Percentiles rank a stretch among this genome's conserved stretches.
These are phyloP conservation scores for Fusarium sp. DNA, from an alignment of 2,329 filamentous ascomycete species.

Conservation along the genomic window DNA sequence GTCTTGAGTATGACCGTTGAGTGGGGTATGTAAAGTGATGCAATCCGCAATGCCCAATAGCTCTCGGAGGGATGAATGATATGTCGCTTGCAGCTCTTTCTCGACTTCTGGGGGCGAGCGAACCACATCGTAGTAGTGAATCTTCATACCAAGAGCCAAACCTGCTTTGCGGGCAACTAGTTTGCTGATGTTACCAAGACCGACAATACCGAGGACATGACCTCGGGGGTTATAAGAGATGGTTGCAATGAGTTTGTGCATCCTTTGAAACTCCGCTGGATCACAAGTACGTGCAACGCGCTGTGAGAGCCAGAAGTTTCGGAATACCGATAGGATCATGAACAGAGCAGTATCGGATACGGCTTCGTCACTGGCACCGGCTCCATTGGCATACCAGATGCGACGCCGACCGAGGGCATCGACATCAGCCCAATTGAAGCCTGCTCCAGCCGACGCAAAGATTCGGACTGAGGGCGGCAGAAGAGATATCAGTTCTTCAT, in stretches of 20 bases:
- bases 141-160: slow-evolving; percentile 60
- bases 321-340: slow-evolving; percentile 57
- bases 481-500: slow-evolving; percentile 62
- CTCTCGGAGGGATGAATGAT: slow-evolving; percentile 39
- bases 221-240: slow-evolving; percentile 60
- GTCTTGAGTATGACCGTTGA: slow-evolving; percentile 26
- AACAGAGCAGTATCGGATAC: slow-evolving; percentile 55
- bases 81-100: slow-evolving; percentile 41
- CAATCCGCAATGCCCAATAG: slow-evolving; percentile 47
- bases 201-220: slow-evolving; percentile 61
- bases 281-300: slow-evolving; percentile 29
- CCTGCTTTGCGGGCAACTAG: slow-evolving; percentile 57
- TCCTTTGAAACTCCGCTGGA: slow-evolving; percentile 19
- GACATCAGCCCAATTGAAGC: slow-evolving; percentile 71
- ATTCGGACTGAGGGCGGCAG: slow-evolving; percentile 64
- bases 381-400: slow-evolving; percentile 56
- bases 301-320: slow-evolving; percentile 57
- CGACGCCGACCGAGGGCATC: slow-evolving; percentile 49
- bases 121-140: slow-evolving; percentile 60
- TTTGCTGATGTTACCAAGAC: slow-evolving; percentile 57
- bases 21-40: slow-evolving; percentile 46
- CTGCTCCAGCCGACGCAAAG: slow-evolving; percentile 68
- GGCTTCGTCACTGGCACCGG: slow-evolving; percentile 53
- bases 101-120: slow-evolving; percentile 43
- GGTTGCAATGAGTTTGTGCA: slow-evolving; percentile 30